Evolutionary conservation across 805 yeast genomes (phyloP).

Genomic region (Debaryomyces hansenii): DNA sequence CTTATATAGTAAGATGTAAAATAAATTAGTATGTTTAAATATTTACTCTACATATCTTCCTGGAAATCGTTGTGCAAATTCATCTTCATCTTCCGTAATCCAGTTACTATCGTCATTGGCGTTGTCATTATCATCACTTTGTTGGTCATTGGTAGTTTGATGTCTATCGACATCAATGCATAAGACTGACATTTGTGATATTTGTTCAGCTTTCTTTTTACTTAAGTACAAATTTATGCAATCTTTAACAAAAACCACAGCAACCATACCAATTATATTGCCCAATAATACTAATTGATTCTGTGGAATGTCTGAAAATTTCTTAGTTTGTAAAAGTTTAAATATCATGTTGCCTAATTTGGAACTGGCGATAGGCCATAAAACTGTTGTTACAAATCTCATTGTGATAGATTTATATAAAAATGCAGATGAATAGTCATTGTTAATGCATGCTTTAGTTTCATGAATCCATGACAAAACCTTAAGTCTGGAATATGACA

Average conservation of each 20-base stretch:
- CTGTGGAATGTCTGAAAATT: conserved; percentile 1
- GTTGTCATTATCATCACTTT: not conserved
- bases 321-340: conserved; percentile 9
- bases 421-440: conserved; percentile 33
- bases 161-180: conserved; percentile 3
- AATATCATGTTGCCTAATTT: conserved; percentile 28
- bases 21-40: not conserved
- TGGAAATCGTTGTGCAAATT: conserved; percentile 6
- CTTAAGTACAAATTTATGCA: conserved; percentile 27
- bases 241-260: conserved; percentile 37
- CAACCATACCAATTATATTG: conserved; percentile 31
- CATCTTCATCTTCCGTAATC: conserved; percentile 1
- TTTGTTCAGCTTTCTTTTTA: conserved; percentile 28
- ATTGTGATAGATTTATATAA: conserved; percentile 23
- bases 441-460: conserved; percentile 31
- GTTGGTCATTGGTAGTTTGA: not conserved
- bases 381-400: conserved; percentile 29
- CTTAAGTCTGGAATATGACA: conserved; percentile 10
- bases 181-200: conserved; percentile 25
- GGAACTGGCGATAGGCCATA: conserved; percentile 41
- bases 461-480: conserved; percentile 16
- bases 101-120: not conserved
- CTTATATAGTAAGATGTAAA: not conserved
- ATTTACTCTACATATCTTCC: not conserved
- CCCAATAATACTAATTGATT: conserved; percentile 25